These are phyloP conservation scores for Cercospora brassicicola DNA, from an alignment of 2,329 filamentous ascomycete genomes.

Conservation along the genomic window DNA sequence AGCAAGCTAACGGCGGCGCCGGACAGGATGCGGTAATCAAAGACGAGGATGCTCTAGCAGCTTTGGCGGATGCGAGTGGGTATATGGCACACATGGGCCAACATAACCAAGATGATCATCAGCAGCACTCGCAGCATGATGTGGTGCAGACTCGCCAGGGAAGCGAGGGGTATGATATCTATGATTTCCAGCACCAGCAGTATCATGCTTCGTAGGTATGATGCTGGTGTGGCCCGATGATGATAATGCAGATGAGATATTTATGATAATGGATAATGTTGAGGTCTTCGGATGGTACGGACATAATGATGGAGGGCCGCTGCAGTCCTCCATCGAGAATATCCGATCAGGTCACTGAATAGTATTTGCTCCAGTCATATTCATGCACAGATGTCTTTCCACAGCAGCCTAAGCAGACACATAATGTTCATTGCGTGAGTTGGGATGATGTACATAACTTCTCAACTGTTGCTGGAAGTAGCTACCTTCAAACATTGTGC, in stretches of 20 bases:
- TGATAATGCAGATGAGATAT: background rate
- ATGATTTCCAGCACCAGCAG: background rate
- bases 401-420: too few species aligned
- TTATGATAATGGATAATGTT: background rate
- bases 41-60: conserved; percentile 14
- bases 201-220: background rate
- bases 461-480: too few species aligned
- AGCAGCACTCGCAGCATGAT: background rate
- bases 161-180: background rate
- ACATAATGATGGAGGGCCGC: too few species aligned
- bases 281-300: background rate
- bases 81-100: background rate
- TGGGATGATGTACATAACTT: too few species aligned
- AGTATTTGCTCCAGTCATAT: too few species aligned
- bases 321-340: too few species aligned
- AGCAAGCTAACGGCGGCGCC: conserved; percentile 22
- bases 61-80: conserved; percentile 17
- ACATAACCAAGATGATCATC: background rate
- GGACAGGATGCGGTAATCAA: conserved; percentile 15
- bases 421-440: too few species aligned
- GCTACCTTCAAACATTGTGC: too few species aligned
- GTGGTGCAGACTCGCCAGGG: background rate
- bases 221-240: background rate
- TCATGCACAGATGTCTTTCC: too few species aligned
- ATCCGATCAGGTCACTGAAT: too few species aligned